Percentiles rank a stretch among this genome's conserved stretches.
phyloP scores from a whole-genome alignment of 495 filamentous ascomycete genomes.

The Tetracladium marchalianum region DNA sequence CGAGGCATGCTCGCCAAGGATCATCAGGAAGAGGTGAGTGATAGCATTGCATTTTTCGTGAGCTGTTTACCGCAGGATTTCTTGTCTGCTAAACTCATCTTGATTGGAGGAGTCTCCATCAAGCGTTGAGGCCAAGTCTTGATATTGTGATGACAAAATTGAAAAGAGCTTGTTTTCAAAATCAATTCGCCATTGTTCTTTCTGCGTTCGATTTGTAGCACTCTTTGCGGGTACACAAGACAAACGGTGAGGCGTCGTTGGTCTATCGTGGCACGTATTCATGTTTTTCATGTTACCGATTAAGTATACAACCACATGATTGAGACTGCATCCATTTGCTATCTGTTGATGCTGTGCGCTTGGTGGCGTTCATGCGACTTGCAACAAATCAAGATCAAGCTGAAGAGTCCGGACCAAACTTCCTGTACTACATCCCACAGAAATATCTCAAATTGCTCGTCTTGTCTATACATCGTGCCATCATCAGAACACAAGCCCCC shows the following conservation, averaged over 20 bases:
- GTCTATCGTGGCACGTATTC: too few species aligned
- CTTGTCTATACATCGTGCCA: too few species aligned
- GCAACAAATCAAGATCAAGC: too few species aligned
- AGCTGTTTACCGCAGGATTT: not conserved
- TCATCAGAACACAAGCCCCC: not conserved
- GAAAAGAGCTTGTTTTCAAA: not conserved
- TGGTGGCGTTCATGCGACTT: too few species aligned
- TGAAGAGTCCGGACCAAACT: too few species aligned
- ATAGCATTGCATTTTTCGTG: not conserved
- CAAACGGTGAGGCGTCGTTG: too few species aligned
- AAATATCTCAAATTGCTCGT: too few species aligned
- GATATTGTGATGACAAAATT: not conserved
- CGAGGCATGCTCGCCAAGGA: conserved; percentile 12
- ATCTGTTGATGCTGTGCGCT: not conserved
- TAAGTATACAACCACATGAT: not conserved
- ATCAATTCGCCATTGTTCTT: not conserved
- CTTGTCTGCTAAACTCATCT: not conserved
- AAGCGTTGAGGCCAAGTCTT: not conserved
- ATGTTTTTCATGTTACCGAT: too few species aligned
- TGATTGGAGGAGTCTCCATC: not conserved
- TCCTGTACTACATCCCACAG: too few species aligned
- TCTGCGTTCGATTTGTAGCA: not conserved
- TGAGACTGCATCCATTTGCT: not conserved
- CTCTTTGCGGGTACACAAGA: too few species aligned
- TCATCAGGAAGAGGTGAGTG: conserved; percentile 13